These are phyloP conservation scores for Talaromyces proteolyticus DNA, from an alignment of 495 filamentous ascomycete genomes.

Conservation along the genomic window DNA sequence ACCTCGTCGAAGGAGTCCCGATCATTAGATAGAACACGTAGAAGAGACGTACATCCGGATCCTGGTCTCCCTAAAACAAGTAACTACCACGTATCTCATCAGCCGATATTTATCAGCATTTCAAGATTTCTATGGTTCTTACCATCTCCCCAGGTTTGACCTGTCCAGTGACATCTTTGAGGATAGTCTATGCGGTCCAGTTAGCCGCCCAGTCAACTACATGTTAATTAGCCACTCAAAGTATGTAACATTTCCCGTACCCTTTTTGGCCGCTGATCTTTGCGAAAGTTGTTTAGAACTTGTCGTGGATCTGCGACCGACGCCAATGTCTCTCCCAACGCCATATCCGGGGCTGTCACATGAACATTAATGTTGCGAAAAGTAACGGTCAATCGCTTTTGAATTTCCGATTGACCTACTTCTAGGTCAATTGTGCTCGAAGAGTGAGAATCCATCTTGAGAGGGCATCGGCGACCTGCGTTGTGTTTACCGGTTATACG, in stretches of 20 bases:
- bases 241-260: constrained; percentile 10
- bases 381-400: constrained; percentile 30
- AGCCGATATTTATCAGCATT: background rate
- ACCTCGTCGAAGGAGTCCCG: constrained; percentile 64
- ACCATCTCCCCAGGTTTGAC: constrained; percentile 37
- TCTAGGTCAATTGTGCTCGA: constrained; percentile 25
- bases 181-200: constrained; percentile 22
- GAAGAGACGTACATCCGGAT: constrained; percentile 63
- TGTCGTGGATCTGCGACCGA: constrained; percentile 30
- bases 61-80: constrained; percentile 74
- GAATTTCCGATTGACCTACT: constrained; percentile 12
- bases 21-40: constrained; percentile 67
- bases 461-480: no score
- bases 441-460: background rate
- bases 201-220: no score
- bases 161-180: constrained; percentile 30
- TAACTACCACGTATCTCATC: constrained; percentile 26
- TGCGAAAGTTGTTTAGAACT: constrained; percentile 13
- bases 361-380: constrained; percentile 30
- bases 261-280: constrained; percentile 18
- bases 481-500: background rate
- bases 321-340: constrained; percentile 29
- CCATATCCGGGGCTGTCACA: constrained; percentile 34
- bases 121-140: constrained; percentile 1
- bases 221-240: background rate